phyloP scores from a whole-genome alignment of 345 rosid species.

The Murraya paniculata region DNA sequence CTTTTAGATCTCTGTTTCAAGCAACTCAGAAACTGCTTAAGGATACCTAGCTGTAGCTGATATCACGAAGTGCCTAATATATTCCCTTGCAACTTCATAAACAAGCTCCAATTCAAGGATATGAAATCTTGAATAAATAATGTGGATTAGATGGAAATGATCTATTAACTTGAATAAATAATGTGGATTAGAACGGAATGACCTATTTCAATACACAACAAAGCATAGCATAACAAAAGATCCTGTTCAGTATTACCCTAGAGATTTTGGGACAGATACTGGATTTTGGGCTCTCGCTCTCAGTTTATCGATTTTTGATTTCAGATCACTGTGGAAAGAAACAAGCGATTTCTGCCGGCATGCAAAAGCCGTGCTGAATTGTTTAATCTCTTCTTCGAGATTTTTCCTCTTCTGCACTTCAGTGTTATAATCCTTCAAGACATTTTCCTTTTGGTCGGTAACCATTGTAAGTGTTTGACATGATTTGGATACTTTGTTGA shows the following conservation, averaged over 20 bases:
- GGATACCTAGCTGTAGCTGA: no score
- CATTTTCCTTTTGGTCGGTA: slow-evolving; percentile 55
- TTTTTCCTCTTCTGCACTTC: slow-evolving; percentile 63
- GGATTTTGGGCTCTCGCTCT: slow-evolving; percentile 40
- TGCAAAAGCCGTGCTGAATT: slow-evolving; percentile 60
- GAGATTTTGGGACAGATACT: slow-evolving; percentile 41
- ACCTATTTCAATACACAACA: neutral
- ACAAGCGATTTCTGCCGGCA: slow-evolving; percentile 54
- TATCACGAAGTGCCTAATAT: no score
- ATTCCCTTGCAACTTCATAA: no score
- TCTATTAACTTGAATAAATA: no score
- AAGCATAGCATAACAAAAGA: neutral
- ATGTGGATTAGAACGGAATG: no score
- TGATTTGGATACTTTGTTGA: slow-evolving; percentile 37
- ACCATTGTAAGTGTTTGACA: slow-evolving; percentile 42
- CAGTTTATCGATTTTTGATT: slow-evolving; percentile 61
- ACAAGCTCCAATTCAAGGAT: no score
- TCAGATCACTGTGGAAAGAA: slow-evolving; percentile 62
- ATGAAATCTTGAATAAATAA: no score
- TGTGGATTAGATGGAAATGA: no score
- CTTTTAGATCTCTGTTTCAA: no score
- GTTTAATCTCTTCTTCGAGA: slow-evolving; percentile 72
- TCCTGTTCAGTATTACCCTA: slow-evolving; percentile 19
- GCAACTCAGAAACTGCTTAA: no score
- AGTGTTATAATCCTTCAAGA: slow-evolving; percentile 50